These are phyloP conservation scores for Nasturtium officinale DNA, from an alignment of 345 rosid genomes.

Conservation along the genomic window DNA sequence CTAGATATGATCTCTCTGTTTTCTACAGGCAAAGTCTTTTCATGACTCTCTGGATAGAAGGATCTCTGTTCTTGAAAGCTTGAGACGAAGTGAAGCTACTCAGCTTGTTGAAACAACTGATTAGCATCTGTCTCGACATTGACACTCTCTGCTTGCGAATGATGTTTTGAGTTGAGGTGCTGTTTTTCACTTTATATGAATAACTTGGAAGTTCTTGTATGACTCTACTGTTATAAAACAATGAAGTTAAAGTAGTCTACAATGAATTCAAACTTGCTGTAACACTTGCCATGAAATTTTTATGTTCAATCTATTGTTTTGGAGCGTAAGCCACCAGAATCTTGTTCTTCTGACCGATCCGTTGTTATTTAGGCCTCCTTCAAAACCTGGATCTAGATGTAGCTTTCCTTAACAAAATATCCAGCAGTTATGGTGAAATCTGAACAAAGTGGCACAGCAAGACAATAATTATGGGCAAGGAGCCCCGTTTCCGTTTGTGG, in stretches of 20 bases:
- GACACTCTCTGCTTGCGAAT: constrained; percentile 14
- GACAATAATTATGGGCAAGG: not conserved
- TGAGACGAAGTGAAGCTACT: constrained; percentile 71
- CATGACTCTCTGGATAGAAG: constrained; percentile 74
- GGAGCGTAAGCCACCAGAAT: not conserved
- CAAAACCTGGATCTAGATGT: not conserved
- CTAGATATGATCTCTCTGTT: constrained; percentile 17
- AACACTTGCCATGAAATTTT: constrained; percentile 12
- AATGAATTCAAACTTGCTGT: constrained; percentile 31
- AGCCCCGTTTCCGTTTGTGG: not conserved
- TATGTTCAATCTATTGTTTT: constrained; percentile 6
- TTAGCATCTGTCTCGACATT: constrained; percentile 42
- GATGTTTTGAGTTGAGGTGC: constrained; percentile 24
- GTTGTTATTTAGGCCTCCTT: not conserved
- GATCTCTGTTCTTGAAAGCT: constrained; percentile 71
- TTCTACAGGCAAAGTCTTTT: constrained; percentile 61
- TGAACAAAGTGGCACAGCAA: not conserved
- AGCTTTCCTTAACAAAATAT: not conserved
- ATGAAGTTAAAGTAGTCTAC: constrained; percentile 27
- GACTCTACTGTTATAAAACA: constrained; percentile 31
- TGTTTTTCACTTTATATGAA: constrained; percentile 20
- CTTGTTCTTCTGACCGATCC: not conserved
- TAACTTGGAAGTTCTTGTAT: constrained; percentile 38
- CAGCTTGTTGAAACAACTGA: constrained; percentile 62
- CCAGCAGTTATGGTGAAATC: not conserved